Evolutionary conservation across 176 grass and related monocot species (phyloP), one percentile per base, ranked within the genome.

Genomic region (Calamus simplicifolius): DNA sequence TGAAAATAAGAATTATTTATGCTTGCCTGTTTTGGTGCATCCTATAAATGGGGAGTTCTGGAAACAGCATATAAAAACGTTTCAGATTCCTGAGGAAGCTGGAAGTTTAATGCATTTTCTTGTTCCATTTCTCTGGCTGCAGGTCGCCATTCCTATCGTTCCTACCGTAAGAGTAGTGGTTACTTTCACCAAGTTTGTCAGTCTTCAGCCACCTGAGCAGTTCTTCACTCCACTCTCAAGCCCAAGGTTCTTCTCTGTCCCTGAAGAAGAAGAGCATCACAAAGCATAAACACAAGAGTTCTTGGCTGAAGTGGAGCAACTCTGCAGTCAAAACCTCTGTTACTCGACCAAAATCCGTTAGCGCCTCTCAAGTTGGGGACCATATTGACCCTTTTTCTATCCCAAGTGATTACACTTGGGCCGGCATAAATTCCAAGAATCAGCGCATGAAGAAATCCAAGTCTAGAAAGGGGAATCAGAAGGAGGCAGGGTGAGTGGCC

Each of bases 151-250:
- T 52, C 93, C 93, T 19, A 88, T 98, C 69, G 71, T 98, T 49
- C 93, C 93, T 1, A 92, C 93, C 0, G 80, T 98, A 31, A 92
- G 93, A 54, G 81, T 98, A 19, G 87, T 98, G 1, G 63, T 98
- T 63, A 98, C 93, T 10, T 98, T 98, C 64, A 83, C 79, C 56
- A 98, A 98, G 71, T 98, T 85, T n/a, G 79, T 85, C 15, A 79
- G 85, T 79, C 81, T 98, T 4, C 16, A 69, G 0, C 87, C 91
- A 56, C 87, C 87, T 1, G 93, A 98, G 72, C 84, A 88, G 61
- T 98, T 98, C 71, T 98, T 98, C 81, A 92, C 93, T 1, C 93
- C 93, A 19, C 85, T 92, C 69, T 98, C 93, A 13, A 98, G 93
- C 63, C 93, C 93, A 50, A 92, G 93, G 58, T 68, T 98, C 18